Base-by-base conservation (phyloP, 805 yeast species). In the Jamesozyma lodderae region DNA sequence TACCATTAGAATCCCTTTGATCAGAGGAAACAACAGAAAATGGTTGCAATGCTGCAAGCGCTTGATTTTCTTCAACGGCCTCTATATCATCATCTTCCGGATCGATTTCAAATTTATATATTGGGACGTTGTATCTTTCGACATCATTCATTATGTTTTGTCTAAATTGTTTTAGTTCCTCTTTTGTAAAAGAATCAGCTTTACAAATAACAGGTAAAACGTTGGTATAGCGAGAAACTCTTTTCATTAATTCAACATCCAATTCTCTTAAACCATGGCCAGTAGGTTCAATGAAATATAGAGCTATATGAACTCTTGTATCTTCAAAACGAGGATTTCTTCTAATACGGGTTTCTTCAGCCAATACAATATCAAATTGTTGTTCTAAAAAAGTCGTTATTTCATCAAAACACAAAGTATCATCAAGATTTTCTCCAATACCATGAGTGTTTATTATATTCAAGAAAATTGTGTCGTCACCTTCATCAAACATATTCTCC, bases 251-350 rank as follows among this genome's bases (percentile, higher is more conserved):
- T 48, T 69, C 75, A 26, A 82, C 74, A 53, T 82, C 94, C 41
- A 82, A 54, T 55, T 82, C 90, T 43, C 81, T 67, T 45, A 82
- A 66, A 1, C 90, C 88, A 56, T 82, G 92, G 14, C 94, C 94
- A 4, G 78, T 68, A 2, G 90, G 81, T 36, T 81, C 75, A 46
- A 82, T 72, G 53, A 82, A 81, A 56, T 82, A 82, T 34, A 82
- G 59, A 44, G 81, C 72, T 6, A 76, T 77, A 54, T 82, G 92
- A 30, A 82, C 84, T 50, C 92, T 68, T 14, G 87, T 70, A 62
- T 83, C 90, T 48, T 73, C 79, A 53, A 81, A 78, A 46, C 84
- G 68, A 19, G 95, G 95, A 56, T 85, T 84, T 70, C 96, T 79
- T 59, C 73, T 73, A 46, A 87, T 84, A 45, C 90, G 70, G 1